Evolutionary conservation across 768 basidiomycete species (phyloP).

Genomic region (Suillus hirtellus): DNA sequence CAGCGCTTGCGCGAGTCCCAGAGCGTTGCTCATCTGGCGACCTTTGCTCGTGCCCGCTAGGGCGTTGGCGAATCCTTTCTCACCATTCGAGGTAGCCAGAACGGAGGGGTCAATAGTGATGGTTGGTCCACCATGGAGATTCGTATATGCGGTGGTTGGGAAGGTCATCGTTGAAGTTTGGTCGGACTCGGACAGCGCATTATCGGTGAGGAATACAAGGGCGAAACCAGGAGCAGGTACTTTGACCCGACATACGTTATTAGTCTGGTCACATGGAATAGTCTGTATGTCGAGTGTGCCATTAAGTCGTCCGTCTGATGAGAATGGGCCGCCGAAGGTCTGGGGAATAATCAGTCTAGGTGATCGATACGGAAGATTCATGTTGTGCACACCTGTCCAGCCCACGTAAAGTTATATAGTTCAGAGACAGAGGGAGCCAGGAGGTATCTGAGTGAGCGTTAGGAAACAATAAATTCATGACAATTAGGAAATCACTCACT

Average conservation of each 20-base stretch:
- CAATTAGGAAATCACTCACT: slow-evolving; percentile 36
- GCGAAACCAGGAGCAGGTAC: slow-evolving; percentile 75
- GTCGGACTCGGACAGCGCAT: slow-evolving; percentile 37
- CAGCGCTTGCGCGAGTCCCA: slow-evolving; percentile 15
- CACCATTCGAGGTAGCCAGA: slow-evolving; percentile 67
- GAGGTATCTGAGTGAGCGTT: slow-evolving; percentile 47
- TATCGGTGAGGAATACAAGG: slow-evolving; percentile 64
- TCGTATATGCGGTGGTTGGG: slow-evolving; percentile 58
- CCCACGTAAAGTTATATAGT: slow-evolving; percentile 74
- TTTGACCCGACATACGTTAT: slow-evolving; percentile 56
- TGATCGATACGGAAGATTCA: background rate
- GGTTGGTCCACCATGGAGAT: slow-evolving; percentile 49
- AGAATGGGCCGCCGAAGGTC: slow-evolving; percentile 62
- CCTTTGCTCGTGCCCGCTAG: slow-evolving; percentile 16
- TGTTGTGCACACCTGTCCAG: slow-evolving; percentile 55
- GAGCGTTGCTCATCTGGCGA: background rate
- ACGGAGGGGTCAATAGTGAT: slow-evolving; percentile 53
- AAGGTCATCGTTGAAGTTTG: slow-evolving; percentile 46
- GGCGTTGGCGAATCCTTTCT: slow-evolving; percentile 32
- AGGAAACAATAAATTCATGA: background rate
- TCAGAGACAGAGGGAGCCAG: slow-evolving; percentile 55
- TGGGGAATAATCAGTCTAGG: slow-evolving; percentile 23
- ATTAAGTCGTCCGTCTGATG: slow-evolving; percentile 66
- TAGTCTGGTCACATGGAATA: slow-evolving; percentile 55
- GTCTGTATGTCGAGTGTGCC: slow-evolving; percentile 57